Evolutionary conservation across 169 alveolate genomes (phyloP).

Genomic region (Cryptosporidium ryanae): DNA sequence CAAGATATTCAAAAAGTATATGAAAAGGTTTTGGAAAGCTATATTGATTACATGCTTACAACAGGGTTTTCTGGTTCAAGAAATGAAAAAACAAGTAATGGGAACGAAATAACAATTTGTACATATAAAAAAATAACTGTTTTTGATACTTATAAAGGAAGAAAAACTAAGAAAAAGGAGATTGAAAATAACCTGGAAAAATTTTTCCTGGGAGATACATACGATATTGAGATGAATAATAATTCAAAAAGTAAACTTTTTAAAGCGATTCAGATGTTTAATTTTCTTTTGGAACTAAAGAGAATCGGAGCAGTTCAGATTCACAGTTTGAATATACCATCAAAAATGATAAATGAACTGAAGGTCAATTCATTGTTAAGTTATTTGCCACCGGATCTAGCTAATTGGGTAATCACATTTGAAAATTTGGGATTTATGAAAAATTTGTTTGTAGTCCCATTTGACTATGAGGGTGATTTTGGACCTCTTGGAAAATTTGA

Average conservation of each 20-base stretch:
- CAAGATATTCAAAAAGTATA: slow-evolving; percentile 27
- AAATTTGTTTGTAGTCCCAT: slow-evolving; percentile 35
- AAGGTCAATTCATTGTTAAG: slow-evolving; percentile 1
- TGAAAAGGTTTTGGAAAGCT: slow-evolving; percentile 21
- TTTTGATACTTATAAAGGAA: too few relatives aligned
- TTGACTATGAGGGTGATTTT: slow-evolving; percentile 19
- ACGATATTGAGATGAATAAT: neutral
- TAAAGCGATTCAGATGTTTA: slow-evolving; percentile 37
- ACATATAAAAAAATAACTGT: slow-evolving; percentile 12
- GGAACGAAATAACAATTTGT: neutral
- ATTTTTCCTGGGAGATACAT: slow-evolving; percentile 8
- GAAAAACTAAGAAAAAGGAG: neutral
- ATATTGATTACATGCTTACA: slow-evolving; percentile 28
- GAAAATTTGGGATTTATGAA: slow-evolving; percentile 10
- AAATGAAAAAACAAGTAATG: neutral
- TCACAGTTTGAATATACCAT: slow-evolving; percentile 2
- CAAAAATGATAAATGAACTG: slow-evolving; percentile 16
- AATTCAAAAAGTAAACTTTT: neutral
- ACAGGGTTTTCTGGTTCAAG: neutral
- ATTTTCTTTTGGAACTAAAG: slow-evolving; percentile 33
- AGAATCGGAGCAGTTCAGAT: slow-evolving; percentile 42
- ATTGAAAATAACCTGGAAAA: neutral
- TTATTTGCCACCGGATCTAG: slow-evolving; percentile 60
- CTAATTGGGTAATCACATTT: slow-evolving; percentile 44
- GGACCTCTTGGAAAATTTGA: slow-evolving; percentile 24